phyloP scores from a whole-genome alignment of 805 yeast species.

The Wickerhamomyces sydowiorum region DNA sequence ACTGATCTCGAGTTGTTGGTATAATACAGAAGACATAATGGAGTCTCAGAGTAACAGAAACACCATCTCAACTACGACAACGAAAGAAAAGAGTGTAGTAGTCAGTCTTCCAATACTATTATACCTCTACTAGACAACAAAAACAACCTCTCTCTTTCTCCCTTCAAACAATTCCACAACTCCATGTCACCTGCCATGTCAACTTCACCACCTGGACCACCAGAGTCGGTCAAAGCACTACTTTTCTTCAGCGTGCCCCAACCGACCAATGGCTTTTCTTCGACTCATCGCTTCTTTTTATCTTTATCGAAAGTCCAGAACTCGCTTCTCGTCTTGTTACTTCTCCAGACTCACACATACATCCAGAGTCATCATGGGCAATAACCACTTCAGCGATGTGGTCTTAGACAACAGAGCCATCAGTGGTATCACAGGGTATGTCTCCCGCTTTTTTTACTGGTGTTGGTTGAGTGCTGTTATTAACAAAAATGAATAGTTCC shows the following conservation, averaged over 20 bases:
- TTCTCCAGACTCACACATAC: background rate
- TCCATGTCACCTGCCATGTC: background rate
- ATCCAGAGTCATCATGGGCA: background rate
- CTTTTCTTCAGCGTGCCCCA: background rate
- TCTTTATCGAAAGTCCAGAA: background rate
- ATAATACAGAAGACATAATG: too few species aligned
- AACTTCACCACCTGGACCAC: background rate
- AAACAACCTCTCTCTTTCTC: background rate
- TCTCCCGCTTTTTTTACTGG: background rate
- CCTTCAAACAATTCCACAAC: background rate
- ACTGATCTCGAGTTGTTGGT: too few species aligned
- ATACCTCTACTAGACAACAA: background rate
- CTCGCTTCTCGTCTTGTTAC: background rate
- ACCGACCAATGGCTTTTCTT: background rate
- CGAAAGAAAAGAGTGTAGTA: too few species aligned
- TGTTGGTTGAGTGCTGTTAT: background rate
- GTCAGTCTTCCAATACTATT: too few species aligned
- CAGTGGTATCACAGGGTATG: constrained; percentile 23
- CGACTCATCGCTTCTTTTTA: background rate
- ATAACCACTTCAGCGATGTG: constrained; percentile 7
- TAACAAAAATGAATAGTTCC: constrained; percentile 36
- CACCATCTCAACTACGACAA: too few species aligned
- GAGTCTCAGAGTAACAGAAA: too few species aligned
- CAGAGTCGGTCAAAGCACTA: background rate
- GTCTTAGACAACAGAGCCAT: constrained; percentile 21